phyloP scores from a whole-genome alignment of 2,329 filamentous ascomycete genomes.

The Beauveria sp. region DNA sequence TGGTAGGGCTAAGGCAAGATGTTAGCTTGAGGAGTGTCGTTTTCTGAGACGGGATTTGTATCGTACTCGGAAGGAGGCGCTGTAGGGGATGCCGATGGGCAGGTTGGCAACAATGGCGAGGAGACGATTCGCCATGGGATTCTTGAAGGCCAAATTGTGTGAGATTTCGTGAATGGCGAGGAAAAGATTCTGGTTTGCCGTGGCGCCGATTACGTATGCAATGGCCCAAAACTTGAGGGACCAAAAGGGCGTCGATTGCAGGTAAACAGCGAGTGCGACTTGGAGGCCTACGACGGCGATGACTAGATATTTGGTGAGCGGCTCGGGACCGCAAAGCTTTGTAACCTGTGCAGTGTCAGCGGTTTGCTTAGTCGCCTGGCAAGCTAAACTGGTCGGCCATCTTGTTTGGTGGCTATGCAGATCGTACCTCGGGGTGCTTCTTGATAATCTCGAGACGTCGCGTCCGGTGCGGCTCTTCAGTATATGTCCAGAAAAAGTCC shows the following conservation, averaged over 20 bases:
- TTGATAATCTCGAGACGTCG: constrained; percentile 92
- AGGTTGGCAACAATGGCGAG: constrained; percentile 92
- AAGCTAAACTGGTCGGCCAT: not conserved
- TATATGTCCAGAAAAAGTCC: constrained; percentile 96
- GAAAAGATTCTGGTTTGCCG: constrained; percentile 97
- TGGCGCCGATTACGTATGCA: constrained; percentile 87
- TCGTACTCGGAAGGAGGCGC: constrained; percentile 81
- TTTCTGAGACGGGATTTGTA: not conserved
- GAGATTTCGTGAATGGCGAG: constrained; percentile 98
- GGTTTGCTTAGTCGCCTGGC: not conserved
- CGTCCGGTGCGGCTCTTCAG: constrained; percentile 92
- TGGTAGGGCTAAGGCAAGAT: constrained; percentile 67
- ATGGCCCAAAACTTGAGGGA: constrained; percentile 80
- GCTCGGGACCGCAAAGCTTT: constrained; percentile 93
- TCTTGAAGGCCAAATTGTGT: constrained; percentile 91
- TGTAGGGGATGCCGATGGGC: constrained; percentile 92
- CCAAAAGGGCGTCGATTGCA: constrained; percentile 70
- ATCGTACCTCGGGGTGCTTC: constrained; percentile 80
- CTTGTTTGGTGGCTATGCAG: constrained; percentile 1
- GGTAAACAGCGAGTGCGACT: constrained; percentile 65
- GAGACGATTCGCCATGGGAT: constrained; percentile 69
- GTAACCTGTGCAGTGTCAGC: constrained; percentile 57
- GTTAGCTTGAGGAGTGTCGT: constrained; percentile 16
- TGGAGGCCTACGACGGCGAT: constrained; percentile 76
- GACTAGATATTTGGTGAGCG: constrained; percentile 91